Conservation (phyloP, 176 grass and related monocot genomes). For the Avena eriantha region DNA sequence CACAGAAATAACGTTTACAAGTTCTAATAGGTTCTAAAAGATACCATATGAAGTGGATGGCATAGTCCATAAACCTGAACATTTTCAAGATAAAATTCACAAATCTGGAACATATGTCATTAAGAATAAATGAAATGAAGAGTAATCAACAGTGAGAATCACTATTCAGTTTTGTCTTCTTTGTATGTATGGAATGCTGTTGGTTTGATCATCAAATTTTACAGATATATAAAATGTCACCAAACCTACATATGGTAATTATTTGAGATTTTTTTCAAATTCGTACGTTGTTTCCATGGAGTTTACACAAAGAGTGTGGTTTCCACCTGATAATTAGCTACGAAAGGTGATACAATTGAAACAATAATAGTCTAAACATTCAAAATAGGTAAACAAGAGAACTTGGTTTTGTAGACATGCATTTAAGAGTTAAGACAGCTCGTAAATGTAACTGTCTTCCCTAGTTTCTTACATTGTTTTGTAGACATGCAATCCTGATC, state of each 20-base stretch:
- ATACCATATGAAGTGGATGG: neutral
- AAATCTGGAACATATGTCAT: neutral
- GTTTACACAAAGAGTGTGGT: neutral
- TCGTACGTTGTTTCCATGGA: neutral
- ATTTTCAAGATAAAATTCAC: neutral
- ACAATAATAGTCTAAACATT: constrained; percentile 7
- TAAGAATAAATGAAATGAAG: neutral
- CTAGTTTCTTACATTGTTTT: neutral
- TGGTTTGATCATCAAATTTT: neutral
- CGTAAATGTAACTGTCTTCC: constrained; percentile 12
- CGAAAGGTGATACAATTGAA: neutral
- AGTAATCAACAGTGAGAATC: neutral
- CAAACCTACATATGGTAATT: neutral
- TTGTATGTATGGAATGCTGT: neutral
- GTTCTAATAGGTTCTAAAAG: neutral
- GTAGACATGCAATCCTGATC: constrained; percentile 8
- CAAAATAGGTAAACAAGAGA: constrained; percentile 21
- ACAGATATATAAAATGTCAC: neutral
- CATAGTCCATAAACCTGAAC: neutral
- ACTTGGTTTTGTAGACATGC: constrained; percentile 12
- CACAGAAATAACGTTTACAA: neutral
- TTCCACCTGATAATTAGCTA: neutral
- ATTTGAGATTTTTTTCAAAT: neutral
- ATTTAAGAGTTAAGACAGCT: constrained; percentile 1
- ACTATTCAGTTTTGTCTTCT: neutral